A percentile compares a stretch with the other conserved stretches of the same genome.
Evolutionary conservation across 164 flowering plant species (phyloP).

Genomic region (Euptelea pleiosperma): DNA sequence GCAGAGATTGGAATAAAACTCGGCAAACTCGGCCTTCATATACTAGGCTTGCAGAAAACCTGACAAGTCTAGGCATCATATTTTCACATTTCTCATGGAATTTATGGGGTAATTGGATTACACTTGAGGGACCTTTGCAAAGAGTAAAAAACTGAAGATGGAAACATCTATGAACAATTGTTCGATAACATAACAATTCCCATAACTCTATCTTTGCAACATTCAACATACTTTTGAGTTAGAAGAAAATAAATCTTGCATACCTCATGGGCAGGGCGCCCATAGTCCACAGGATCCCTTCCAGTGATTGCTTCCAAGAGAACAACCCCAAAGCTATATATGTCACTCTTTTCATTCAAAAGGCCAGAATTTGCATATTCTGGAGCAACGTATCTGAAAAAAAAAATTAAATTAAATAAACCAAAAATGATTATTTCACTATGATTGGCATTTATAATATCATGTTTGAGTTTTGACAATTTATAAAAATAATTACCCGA

Average conservation of each 20-base stretch:
- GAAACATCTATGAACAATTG: too few species aligned
- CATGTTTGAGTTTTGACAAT: neutral
- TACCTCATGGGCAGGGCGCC: conserved; percentile 77
- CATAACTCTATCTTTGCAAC: neutral
- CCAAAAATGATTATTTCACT: neutral
- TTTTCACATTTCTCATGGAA: too few species aligned
- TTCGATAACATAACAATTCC: too few species aligned
- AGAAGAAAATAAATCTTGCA: neutral
- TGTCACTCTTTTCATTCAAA: conserved; percentile 88
- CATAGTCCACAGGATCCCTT: conserved; percentile 79
- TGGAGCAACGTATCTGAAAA: conserved; percentile 81
- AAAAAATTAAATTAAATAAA: conserved; percentile 4
- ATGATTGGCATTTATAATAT: neutral
- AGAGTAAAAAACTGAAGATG: too few species aligned
- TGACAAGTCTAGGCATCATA: too few species aligned
- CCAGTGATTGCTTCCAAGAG: conserved; percentile 88
- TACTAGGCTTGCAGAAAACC: too few species aligned
- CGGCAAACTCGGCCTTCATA: too few species aligned
- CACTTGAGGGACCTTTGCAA: too few species aligned
- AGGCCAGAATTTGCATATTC: conserved; percentile 91
- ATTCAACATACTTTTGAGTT: neutral
- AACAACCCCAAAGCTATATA: conserved; percentile 86
- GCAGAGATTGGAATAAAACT: too few species aligned
- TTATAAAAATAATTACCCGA: conserved; percentile 49
- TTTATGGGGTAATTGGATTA: too few species aligned